These are phyloP conservation scores for Barnettozyma populi DNA, from an alignment of 805 yeast species.

Conservation along the genomic window DNA sequence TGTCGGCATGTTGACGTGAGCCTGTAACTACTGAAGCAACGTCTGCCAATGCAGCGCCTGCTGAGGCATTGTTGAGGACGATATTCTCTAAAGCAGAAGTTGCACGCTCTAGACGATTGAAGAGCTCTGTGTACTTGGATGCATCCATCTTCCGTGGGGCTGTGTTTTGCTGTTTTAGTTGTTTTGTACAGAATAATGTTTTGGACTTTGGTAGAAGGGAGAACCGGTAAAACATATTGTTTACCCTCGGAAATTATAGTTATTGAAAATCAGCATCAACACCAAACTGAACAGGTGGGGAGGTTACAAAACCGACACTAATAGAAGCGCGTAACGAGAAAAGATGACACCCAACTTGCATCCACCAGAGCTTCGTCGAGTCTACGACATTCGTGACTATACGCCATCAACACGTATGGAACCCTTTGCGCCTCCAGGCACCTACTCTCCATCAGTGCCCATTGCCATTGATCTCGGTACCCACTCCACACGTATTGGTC, in stretches of 20 bases:
- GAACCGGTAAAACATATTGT: neutral
- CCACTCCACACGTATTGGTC: slow-evolving; percentile 52
- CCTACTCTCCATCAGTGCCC: slow-evolving; percentile 41
- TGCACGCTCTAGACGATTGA: slow-evolving; percentile 22
- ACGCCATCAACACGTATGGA: slow-evolving; percentile 28
- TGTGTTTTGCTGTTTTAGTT: no score
- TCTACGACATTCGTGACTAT: slow-evolving; percentile 21
- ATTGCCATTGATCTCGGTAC: slow-evolving; percentile 88
- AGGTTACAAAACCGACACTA: no score
- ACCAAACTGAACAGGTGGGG: no score
- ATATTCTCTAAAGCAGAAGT: slow-evolving; percentile 24
- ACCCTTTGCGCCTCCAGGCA: slow-evolving; percentile 43
- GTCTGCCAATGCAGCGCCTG: neutral
- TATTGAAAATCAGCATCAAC: no score
- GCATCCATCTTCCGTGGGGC: neutral
- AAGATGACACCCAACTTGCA: neutral
- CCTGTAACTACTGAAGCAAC: neutral
- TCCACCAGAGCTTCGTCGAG: slow-evolving; percentile 1
- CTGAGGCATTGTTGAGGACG: slow-evolving; percentile 16
- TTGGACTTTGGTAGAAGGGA: neutral
- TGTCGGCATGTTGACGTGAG: slow-evolving; percentile 1
- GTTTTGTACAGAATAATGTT: no score
- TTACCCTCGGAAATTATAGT: neutral
- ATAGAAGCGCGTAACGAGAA: no score
- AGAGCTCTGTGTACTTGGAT: slow-evolving; percentile 12